A percentile compares a stretch with the other conserved stretches of the same genome.
phyloP scores from a whole-genome alignment of 768 basidiomycete genomes.

The Rhizopogon salebrosus region DNA sequence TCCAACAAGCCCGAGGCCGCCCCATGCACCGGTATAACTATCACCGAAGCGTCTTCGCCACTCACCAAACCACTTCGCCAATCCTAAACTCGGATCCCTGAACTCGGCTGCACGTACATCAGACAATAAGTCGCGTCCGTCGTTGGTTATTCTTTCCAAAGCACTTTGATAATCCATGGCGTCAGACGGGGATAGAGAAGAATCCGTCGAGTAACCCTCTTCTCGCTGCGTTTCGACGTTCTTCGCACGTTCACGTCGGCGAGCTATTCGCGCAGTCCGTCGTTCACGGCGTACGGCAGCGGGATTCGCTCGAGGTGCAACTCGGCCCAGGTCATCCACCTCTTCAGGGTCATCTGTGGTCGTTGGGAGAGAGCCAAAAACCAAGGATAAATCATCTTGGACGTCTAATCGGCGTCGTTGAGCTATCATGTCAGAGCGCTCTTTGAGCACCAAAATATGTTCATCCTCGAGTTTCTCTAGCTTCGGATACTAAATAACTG shows the following conservation, averaged over 20 bases:
- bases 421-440: conserved; percentile 64
- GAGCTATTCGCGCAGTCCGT: conserved; percentile 49
- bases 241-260: conserved; percentile 39
- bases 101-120: conserved; percentile 88
- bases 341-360: conserved; percentile 34
- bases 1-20: conserved; percentile 78
- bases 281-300: conserved; percentile 47
- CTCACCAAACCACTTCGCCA: conserved; percentile 54
- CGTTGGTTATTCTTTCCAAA: conserved; percentile 43
- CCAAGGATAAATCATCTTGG: conserved; percentile 69
- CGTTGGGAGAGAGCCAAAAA: conserved; percentile 52
- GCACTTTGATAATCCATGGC: conserved; percentile 66
- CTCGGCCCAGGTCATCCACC: conserved; percentile 59
- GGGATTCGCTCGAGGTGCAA: conserved; percentile 41
- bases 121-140: conserved; percentile 55
- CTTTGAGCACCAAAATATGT: conserved; percentile 64
- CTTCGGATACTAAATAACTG: conserved; percentile 54
- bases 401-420: conserved; percentile 72
- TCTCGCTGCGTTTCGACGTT: conserved; percentile 27
- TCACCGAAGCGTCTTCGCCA: conserved; percentile 80
- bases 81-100: conserved; percentile 69
- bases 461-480: conserved; percentile 79
- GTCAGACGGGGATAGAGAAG: conserved; percentile 62
- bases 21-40: conserved; percentile 84
- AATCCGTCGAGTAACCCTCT: conserved; percentile 88